These are phyloP conservation scores for Prunus davidiana DNA, from an alignment of 306 rosid genomes.

Conservation along the genomic window DNA sequence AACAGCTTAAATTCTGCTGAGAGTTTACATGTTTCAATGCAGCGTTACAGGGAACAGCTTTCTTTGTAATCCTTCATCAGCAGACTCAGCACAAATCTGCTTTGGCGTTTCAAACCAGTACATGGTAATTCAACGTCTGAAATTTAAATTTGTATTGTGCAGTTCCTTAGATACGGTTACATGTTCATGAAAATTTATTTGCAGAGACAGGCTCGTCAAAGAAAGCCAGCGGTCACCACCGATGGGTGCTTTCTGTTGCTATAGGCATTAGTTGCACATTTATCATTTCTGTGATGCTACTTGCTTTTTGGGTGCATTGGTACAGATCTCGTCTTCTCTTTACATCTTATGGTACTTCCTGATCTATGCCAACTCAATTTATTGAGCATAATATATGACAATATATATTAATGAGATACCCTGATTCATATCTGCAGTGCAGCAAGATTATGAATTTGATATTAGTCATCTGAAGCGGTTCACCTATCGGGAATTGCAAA, in stretches of 20 bases:
- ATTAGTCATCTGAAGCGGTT: constrained; percentile 87
- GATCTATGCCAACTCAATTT: constrained; percentile 10
- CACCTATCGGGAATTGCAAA: constrained; percentile 81
- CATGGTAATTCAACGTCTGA: constrained; percentile 54
- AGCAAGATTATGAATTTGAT: constrained; percentile 84
- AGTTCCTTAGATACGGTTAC: constrained; percentile 3
- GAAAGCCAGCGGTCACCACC: constrained; percentile 41
- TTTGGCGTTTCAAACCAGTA: constrained; percentile 49
- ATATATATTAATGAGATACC: background rate
- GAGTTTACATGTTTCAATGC: constrained; percentile 24
- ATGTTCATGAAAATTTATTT: constrained; percentile 17
- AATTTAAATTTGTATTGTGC: background rate
- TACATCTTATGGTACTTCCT: constrained; percentile 77
- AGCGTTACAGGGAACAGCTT: constrained; percentile 84
- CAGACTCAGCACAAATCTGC: constrained; percentile 49
- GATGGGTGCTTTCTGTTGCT: constrained; percentile 63
- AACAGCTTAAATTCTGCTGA: background rate
- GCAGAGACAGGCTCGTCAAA: constrained; percentile 57
- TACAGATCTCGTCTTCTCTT: constrained; percentile 69
- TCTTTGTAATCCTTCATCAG: constrained; percentile 57
- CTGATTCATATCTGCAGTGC: constrained; percentile 56
- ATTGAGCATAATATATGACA: background rate
- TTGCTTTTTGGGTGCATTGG: constrained; percentile 70
- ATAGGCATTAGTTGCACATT: constrained; percentile 73
- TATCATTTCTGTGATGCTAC: constrained; percentile 61